Evolutionary conservation across 1,139 yeast genomes (phyloP).

Genomic region (Kodamaea ohmeri): DNA sequence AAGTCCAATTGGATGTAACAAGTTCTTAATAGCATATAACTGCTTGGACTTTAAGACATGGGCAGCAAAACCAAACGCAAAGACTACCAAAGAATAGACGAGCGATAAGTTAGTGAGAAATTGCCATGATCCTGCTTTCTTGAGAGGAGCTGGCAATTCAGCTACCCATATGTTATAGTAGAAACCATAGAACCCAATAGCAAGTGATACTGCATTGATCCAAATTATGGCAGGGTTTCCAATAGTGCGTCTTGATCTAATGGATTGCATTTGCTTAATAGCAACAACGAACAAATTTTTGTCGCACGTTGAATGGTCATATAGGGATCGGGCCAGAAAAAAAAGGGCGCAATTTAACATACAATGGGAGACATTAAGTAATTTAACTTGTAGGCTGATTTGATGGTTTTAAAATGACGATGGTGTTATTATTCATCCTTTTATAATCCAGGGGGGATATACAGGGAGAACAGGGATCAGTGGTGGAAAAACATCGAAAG

Average conservation of each 20-base stretch:
- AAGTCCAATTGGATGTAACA: conserved; percentile 50
- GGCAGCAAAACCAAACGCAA: conserved; percentile 38
- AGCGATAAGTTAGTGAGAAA: conserved; percentile 64
- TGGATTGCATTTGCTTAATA: neutral
- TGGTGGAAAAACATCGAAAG: conserved; percentile 22
- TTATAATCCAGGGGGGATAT: too few species aligned
- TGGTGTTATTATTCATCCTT: too few species aligned
- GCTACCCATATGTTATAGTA: conserved; percentile 17
- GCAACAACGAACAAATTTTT: neutral
- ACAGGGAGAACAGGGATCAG: too few species aligned
- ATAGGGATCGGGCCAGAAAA: neutral
- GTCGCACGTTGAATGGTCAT: neutral
- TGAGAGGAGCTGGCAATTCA: conserved; percentile 47
- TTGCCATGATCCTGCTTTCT: conserved; percentile 62
- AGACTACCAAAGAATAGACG: conserved; percentile 44
- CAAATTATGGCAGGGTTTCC: conserved; percentile 31
- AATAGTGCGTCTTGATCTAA: conserved; percentile 23
- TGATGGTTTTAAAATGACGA: too few species aligned
- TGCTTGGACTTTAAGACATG: conserved; percentile 29
- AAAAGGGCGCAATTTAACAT: neutral
- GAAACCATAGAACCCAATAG: conserved; percentile 33
- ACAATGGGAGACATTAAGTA: too few species aligned
- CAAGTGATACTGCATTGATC: conserved; percentile 28
- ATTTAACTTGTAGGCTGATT: too few species aligned
- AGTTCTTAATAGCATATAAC: conserved; percentile 32